A percentile compares a stretch with the other conserved stretches of the same genome.
These are phyloP conservation scores for Eragrostis curvula DNA, from an alignment of 176 grass and related monocot species.

Conservation along the genomic window DNA sequence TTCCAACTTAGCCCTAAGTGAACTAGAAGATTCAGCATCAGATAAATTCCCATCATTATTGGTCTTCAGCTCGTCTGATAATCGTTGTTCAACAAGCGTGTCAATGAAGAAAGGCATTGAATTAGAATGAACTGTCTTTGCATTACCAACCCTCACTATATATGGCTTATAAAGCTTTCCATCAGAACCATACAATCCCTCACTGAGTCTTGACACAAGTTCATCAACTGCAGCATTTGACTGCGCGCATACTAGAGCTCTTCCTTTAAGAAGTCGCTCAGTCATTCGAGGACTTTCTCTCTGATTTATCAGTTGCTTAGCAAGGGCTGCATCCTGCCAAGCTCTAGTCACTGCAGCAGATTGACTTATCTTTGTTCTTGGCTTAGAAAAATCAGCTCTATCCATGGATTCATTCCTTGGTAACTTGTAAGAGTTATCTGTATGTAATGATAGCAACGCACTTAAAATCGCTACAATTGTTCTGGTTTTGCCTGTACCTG, in stretches of 20 bases:
- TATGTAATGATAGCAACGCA: constrained; percentile 76
- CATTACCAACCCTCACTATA: constrained; percentile 92
- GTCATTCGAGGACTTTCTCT: constrained; percentile 56
- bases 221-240: constrained; percentile 99
- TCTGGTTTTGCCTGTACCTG: constrained; percentile 92
- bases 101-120: constrained; percentile 90
- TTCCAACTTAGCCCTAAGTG: constrained; percentile 83
- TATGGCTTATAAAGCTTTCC: constrained; percentile 84
- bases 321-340: constrained; percentile 91
- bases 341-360: constrained; percentile 77
- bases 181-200: constrained; percentile 77
- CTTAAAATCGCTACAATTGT: constrained; percentile 90
- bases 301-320: constrained; percentile 67
- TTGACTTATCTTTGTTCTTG: constrained; percentile 62
- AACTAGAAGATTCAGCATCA: constrained; percentile 68
- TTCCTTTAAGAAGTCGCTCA: constrained; percentile 65
- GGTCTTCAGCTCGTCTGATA: constrained; percentile 66
- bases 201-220: constrained; percentile 82
- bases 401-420: constrained; percentile 32
- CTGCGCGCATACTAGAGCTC: constrained; percentile 88
- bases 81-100: constrained; percentile 88
- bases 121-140: constrained; percentile 88
- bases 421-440: constrained; percentile 51
- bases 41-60: constrained; percentile 51
- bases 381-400: constrained; percentile 49